Conservation (phyloP, 176 grass and related monocot species). For the barley (Hordeum vulgare) region MorexV3_pseudomolecules_assembly NC_058522.1:91779337-91779836, state of each 20-base stretch:
- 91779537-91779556: constrained; percentile 45
- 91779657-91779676: constrained; percentile 46
- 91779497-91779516: constrained; percentile 44
- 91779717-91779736: too few species aligned
- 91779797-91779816: too few species aligned
- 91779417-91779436: not conserved
- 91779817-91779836: not conserved
- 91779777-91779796: too few species aligned
- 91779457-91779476: constrained; percentile 22
- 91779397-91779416: not conserved
- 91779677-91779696: constrained; percentile 45
- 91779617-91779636: not conserved
- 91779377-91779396: too few species aligned
- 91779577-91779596: constrained; percentile 46
- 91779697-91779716: constrained; percentile 45
- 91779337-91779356: not conserved
- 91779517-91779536: constrained; percentile 12
- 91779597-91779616: not conserved
- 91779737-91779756: too few species aligned
- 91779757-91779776: too few species aligned
- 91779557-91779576: constrained; percentile 18
- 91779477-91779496: constrained; percentile 38
- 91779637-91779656: not conserved
- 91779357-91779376: too few species aligned
- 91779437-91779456: not conserved